phyloP scores from a whole-genome alignment of 768 basidiomycete species.

The Rickenella mellea region DNA sequence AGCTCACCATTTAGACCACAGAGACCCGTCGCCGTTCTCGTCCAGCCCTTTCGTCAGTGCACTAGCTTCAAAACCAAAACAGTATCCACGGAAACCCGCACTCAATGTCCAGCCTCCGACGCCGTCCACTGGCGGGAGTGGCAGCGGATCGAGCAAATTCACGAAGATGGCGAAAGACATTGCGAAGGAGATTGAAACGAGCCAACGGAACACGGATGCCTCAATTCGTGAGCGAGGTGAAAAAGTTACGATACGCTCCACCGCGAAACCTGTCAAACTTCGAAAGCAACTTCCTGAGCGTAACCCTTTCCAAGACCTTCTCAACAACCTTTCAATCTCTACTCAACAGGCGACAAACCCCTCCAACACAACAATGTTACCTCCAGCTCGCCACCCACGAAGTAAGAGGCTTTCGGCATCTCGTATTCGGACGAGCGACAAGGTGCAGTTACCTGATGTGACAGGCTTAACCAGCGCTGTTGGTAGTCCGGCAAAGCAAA shows the following conservation, averaged over 20 bases:
- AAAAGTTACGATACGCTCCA: conserved; percentile 4
- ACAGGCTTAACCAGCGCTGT: conserved; percentile 78
- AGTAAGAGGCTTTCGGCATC: too few species aligned
- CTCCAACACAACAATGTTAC: conserved; percentile 9
- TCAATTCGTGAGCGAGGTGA: conserved; percentile 3
- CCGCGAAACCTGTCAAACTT: neutral
- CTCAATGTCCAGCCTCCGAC: conserved; percentile 52
- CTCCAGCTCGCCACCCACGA: too few species aligned
- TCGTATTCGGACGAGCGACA: too few species aligned
- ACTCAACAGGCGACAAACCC: conserved; percentile 5
- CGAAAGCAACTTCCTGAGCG: conserved; percentile 13
- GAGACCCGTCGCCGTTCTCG: too few species aligned
- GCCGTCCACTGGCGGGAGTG: conserved; percentile 29
- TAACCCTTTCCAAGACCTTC: conserved; percentile 30
- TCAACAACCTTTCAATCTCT: conserved; percentile 9
- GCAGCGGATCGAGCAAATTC: conserved; percentile 37
- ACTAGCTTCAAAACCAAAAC: neutral
- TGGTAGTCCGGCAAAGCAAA: conserved; percentile 56
- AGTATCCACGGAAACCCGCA: conserved; percentile 31
- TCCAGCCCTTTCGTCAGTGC: too few species aligned
- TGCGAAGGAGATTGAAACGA: conserved; percentile 42
- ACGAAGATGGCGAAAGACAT: conserved; percentile 50
- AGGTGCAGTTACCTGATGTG: conserved; percentile 67
- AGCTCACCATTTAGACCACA: too few species aligned
- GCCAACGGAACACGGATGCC: conserved; percentile 16